phyloP scores from a whole-genome alignment of 805 yeast genomes.

The Blastobotrys peoriensis region DNA sequence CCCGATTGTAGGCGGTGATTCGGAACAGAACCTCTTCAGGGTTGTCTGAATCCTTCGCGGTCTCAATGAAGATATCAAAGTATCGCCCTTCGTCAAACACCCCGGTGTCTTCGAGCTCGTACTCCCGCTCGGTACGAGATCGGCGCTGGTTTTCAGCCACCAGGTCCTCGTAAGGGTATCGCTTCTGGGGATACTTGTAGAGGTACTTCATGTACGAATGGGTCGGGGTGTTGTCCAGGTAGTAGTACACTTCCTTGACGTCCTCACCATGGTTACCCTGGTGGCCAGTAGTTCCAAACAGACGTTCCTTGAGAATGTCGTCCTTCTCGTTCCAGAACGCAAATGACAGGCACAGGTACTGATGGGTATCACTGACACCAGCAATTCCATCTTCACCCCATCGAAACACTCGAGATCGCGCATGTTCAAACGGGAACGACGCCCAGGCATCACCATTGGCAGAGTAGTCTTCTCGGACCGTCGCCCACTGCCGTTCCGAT shows the following conservation, averaged over 20 bases:
- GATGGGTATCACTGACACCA: constrained; percentile 82
- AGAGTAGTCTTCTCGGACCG: constrained; percentile 77
- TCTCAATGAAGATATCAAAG: constrained; percentile 83
- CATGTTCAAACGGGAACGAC: constrained; percentile 79
- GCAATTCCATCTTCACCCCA: constrained; percentile 98
- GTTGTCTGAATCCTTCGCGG: constrained; percentile 79
- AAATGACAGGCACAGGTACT: constrained; percentile 65
- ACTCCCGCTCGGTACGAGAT: constrained; percentile 64
- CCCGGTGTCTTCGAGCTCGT: constrained; percentile 76
- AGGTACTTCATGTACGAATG: constrained; percentile 88
- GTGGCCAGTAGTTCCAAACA: constrained; percentile 84
- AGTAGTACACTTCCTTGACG: constrained; percentile 61
- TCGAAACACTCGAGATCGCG: constrained; percentile 71
- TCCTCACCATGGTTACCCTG: constrained; percentile 97
- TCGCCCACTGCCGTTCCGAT: constrained; percentile 78
- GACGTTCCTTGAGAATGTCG: constrained; percentile 73
- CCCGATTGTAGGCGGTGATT: constrained; percentile 81
- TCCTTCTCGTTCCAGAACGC: constrained; percentile 92
- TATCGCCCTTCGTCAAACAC: constrained; percentile 58
- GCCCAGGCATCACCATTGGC: constrained; percentile 86
- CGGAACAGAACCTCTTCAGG: constrained; percentile 77
- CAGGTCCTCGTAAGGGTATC: constrained; percentile 75
- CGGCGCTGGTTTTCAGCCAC: constrained; percentile 61
- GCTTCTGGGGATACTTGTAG: constrained; percentile 85
- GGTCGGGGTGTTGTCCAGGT: constrained; percentile 86